Percentiles rank a stretch among this genome's conserved stretches.
These are phyloP conservation scores for Cystobasidium tubakii DNA, from an alignment of 768 basidiomycete genomes.

Conservation along the genomic window DNA sequence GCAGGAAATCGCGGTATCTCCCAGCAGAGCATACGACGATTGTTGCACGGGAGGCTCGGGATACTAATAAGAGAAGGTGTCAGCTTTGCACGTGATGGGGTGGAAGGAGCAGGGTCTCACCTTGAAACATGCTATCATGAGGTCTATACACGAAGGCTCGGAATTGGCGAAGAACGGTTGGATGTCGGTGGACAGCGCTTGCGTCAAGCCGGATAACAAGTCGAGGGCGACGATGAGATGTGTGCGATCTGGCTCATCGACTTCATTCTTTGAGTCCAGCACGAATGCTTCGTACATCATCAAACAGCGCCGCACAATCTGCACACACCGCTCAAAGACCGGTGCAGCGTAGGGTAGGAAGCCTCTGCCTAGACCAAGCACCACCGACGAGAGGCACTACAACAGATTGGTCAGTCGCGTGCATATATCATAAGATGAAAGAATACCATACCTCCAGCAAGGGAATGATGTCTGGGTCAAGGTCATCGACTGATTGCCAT, in stretches of 20 bases:
- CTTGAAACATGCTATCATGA: slow-evolving; percentile 82
- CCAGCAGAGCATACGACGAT: slow-evolving; percentile 95
- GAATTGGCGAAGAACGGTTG: slow-evolving; percentile 64
- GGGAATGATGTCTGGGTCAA: slow-evolving; percentile 87
- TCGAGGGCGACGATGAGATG: slow-evolving; percentile 99
- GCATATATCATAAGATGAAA: not conserved
- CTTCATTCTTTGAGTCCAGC: slow-evolving; percentile 71
- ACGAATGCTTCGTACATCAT: slow-evolving; percentile 72
- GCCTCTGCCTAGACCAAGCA: slow-evolving; percentile 84
- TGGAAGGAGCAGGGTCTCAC: slow-evolving; percentile 42
- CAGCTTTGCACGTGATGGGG: too few species aligned
- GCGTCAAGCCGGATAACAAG: slow-evolving; percentile 86
- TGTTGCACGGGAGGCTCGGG: slow-evolving; percentile 92
- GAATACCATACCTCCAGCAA: slow-evolving; percentile 74
- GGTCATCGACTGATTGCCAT: slow-evolving; percentile 84
- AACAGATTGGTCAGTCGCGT: slow-evolving; percentile 3
- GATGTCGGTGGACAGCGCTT: slow-evolving; percentile 76
- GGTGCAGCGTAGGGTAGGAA: slow-evolving; percentile 84
- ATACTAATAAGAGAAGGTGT: slow-evolving; percentile 56
- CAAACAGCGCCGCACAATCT: slow-evolving; percentile 73
- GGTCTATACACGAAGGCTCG: slow-evolving; percentile 69
- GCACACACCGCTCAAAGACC: slow-evolving; percentile 84
- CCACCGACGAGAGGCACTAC: slow-evolving; percentile 96
- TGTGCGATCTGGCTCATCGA: slow-evolving; percentile 83
- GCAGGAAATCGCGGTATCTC: slow-evolving; percentile 95